These are phyloP conservation scores for Trichosanthes cucumerina DNA, from an alignment of 306 rosid genomes.

Conservation along the genomic window DNA sequence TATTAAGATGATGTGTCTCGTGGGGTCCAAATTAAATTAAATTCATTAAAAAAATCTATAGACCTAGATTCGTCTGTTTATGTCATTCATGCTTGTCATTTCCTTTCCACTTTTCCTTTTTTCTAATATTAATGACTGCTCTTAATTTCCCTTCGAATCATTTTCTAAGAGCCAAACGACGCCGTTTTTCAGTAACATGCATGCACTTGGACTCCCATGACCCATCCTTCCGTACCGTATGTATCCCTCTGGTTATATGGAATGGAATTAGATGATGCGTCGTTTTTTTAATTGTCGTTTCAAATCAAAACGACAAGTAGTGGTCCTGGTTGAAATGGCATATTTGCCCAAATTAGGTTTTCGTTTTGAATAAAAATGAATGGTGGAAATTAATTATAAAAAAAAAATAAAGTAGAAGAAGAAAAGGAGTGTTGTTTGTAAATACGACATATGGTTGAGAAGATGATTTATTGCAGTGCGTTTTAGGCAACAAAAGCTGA, in stretches of 20 bases:
- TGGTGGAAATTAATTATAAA: background rate
- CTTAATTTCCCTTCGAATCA: background rate
- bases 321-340: background rate
- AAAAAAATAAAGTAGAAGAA: background rate
- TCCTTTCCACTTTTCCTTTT: background rate
- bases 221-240: background rate
- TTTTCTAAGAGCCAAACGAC: background rate
- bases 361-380: background rate
- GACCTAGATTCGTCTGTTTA: background rate
- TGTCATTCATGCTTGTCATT: background rate
- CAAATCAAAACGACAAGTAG: background rate
- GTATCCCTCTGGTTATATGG: background rate
- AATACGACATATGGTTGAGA: background rate
- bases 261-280: background rate
- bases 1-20: background rate
- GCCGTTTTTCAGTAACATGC: background rate
- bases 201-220: background rate
- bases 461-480: background rate
- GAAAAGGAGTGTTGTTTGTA: background rate
- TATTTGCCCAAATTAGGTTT: background rate
- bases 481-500: background rate
- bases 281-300: background rate
- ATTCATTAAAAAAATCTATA: background rate
- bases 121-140: background rate
- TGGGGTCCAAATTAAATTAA: background rate